phyloP scores from a whole-genome alignment of 2,329 filamentous ascomycete species.

The Albophoma yamanashiensis region DNA sequence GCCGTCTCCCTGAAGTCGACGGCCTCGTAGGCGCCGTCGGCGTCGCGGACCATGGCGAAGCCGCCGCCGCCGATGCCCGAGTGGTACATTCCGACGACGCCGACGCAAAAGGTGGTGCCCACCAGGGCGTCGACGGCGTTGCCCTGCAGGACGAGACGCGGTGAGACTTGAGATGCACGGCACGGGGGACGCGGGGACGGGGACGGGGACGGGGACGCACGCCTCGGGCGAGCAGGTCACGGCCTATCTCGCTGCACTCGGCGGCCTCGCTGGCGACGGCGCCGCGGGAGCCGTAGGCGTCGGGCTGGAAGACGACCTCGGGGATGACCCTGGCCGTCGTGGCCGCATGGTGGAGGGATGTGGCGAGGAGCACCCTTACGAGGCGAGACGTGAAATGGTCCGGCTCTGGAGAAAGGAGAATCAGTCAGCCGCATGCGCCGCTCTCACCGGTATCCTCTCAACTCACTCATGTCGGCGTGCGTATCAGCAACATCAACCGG shows the following conservation, averaged over 20 bases:
- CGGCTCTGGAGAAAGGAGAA: background rate
- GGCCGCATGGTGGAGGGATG: background rate
- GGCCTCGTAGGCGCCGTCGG: slow-evolving; percentile 68
- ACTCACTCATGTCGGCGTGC: background rate
- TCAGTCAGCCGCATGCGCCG: background rate
- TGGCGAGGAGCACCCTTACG: background rate
- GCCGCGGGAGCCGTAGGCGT: slow-evolving; percentile 26
- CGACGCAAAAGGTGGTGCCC: slow-evolving; percentile 64
- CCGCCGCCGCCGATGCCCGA: slow-evolving; percentile 82
- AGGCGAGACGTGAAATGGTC: background rate
- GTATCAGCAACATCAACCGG: background rate
- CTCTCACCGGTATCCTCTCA: background rate
- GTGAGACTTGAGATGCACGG: background rate
- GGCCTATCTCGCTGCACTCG: slow-evolving; percentile 60
- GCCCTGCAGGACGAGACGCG: slow-evolving; percentile 30
- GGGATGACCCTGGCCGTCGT: slow-evolving; percentile 6
- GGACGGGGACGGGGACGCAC: slow-evolving; percentile 24
- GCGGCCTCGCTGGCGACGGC: slow-evolving; percentile 61
- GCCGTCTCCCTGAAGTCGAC: slow-evolving; percentile 88
- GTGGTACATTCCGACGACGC: slow-evolving; percentile 68
- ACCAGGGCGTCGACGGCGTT: slow-evolving; percentile 71
- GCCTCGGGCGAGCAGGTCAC: slow-evolving; percentile 44
- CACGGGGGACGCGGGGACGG: background rate
- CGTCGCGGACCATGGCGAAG: slow-evolving; percentile 70
- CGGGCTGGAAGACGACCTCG: slow-evolving; percentile 12